A percentile compares a stretch with the other conserved stretches of the same genome.
phyloP scores from a whole-genome alignment of 768 basidiomycete genomes.

The Russula vinacea region DNA sequence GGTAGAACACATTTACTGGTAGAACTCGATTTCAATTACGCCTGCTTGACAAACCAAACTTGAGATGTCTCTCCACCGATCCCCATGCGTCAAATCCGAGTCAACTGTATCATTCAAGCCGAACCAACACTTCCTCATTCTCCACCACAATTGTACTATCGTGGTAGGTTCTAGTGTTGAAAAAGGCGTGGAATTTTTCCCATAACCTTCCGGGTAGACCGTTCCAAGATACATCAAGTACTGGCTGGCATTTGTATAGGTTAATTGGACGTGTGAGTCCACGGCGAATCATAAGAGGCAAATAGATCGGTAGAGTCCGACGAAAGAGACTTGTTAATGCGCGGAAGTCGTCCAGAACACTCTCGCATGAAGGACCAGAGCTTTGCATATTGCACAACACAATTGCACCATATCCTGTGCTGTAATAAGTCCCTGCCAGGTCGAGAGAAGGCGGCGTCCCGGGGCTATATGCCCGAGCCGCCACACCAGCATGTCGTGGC shows the following conservation, averaged over 20 bases:
- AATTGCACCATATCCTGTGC: constrained; percentile 5
- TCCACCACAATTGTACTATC: constrained; percentile 5
- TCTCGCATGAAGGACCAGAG: constrained; percentile 10
- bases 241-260: neutral
- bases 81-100: neutral
- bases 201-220: constrained; percentile 22
- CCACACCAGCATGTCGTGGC: neutral
- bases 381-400: constrained; percentile 14
- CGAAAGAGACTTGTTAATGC: constrained; percentile 2
- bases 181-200: constrained; percentile 18
- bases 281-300: neutral
- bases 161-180: neutral
- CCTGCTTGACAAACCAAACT: constrained; percentile 17
- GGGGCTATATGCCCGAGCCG: neutral
- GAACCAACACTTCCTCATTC: neutral
- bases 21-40: neutral
- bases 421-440: constrained; percentile 12
- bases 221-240: constrained; percentile 3
- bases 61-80: constrained; percentile 7
- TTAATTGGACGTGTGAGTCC: neutral
- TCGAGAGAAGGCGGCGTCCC: neutral
- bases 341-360: constrained; percentile 12
- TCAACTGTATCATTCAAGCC: neutral
- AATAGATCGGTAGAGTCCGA: constrained; percentile 14
- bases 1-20: too few species aligned